phyloP scores from a whole-genome alignment of 257 asterid species.

The Solanum pimpinellifolium region DNA sequence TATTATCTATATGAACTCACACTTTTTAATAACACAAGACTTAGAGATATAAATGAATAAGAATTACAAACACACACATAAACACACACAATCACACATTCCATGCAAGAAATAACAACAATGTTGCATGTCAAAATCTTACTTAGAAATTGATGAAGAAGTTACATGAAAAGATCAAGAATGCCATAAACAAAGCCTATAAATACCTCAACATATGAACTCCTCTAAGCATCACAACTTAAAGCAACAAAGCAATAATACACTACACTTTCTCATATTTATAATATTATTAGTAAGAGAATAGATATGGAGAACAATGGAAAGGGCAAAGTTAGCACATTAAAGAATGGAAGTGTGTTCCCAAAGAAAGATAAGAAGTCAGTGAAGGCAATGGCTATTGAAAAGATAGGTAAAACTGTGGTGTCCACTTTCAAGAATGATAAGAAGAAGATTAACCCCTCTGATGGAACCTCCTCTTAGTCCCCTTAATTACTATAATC shows the following conservation, averaged over 20 bases:
- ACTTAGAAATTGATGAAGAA: not conserved
- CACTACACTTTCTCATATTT: not conserved
- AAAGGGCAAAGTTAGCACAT: not conserved
- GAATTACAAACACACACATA: not conserved
- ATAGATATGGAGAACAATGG: not conserved
- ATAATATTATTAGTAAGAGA: not conserved
- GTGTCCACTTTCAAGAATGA: not conserved
- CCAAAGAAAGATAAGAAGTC: not conserved
- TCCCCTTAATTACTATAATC: not conserved
- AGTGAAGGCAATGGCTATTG: not conserved
- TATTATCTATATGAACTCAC: not conserved
- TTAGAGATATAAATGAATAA: not conserved
- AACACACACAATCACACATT: not conserved
- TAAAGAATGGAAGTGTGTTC: not conserved
- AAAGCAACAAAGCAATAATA: not conserved
- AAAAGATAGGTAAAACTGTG: not conserved
- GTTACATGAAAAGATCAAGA: not conserved
- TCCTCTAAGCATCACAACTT: not conserved
- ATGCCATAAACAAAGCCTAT: not conserved
- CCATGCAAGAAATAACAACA: not conserved
- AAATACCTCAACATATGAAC: not conserved
- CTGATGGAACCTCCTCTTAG: not conserved
- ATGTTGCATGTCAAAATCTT: not conserved
- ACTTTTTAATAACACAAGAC: not conserved
- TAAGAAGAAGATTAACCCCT: not conserved